Evolutionary conservation across 805 yeast species (phyloP).

Genomic region (Lipomyces orientalis): DNA sequence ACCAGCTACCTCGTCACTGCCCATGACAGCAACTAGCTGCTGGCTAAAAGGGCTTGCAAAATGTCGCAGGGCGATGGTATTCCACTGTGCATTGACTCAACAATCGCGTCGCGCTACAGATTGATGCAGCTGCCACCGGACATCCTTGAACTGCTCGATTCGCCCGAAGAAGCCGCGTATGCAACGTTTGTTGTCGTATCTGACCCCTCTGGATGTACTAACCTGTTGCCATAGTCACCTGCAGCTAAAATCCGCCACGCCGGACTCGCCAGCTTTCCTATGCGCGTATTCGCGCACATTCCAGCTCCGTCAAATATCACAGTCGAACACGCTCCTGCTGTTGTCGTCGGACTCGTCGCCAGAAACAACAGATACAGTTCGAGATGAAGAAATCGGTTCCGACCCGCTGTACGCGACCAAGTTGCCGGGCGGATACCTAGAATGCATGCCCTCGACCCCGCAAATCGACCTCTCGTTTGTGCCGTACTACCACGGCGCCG

Average conservation of each 20-base stretch:
- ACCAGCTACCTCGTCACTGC: neutral
- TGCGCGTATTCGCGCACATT: conserved; percentile 67
- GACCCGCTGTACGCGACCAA: conserved; percentile 7
- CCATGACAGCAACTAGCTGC: neutral
- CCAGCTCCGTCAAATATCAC: conserved; percentile 76
- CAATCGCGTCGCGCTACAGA: conserved; percentile 9
- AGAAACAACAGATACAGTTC: conserved; percentile 3
- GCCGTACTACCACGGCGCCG: conserved; percentile 32
- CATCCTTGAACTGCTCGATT: conserved; percentile 22
- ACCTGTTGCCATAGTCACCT: conserved; percentile 8
- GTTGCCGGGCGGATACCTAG: conserved; percentile 28
- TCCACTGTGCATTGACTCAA: conserved; percentile 1
- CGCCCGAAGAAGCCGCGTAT: conserved; percentile 19
- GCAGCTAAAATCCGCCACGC: conserved; percentile 18
- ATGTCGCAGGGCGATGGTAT: conserved; percentile 15
- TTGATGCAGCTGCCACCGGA: conserved; percentile 33
- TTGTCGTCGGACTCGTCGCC: conserved; percentile 42
- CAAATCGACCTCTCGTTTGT: conserved; percentile 27
- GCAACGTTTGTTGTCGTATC: neutral
- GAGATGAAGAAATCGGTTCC: too few species aligned
- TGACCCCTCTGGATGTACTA: neutral
- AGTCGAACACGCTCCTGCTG: conserved; percentile 80
- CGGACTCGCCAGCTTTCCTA: conserved; percentile 55
- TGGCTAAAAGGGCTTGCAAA: neutral
- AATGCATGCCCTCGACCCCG: conserved; percentile 23